A percentile compares a stretch with the other conserved stretches of the same genome.
phyloP scores from a whole-genome alignment of 352 stramenopile genomes.

The Nothophytophthora sp. region DNA sequence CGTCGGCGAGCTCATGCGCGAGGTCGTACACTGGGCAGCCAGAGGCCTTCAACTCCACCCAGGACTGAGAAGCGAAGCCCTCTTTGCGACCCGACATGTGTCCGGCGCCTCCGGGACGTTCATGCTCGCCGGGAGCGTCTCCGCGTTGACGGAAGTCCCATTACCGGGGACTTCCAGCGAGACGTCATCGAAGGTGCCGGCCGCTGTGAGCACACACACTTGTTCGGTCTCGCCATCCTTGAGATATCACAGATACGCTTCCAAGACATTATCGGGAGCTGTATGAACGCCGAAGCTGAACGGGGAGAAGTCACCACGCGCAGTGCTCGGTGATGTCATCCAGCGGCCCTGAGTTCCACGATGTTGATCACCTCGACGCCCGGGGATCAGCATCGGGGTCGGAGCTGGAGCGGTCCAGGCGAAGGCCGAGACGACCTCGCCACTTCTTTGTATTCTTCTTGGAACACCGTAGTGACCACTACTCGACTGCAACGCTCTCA shows the following conservation, averaged over 20 bases:
- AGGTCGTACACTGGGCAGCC: conserved; percentile 9
- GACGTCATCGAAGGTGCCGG: too few relatives aligned
- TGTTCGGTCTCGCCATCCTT: conserved; percentile 20
- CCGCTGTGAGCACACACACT: conserved; percentile 9
- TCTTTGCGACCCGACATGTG: conserved; percentile 8
- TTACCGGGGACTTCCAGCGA: not conserved
- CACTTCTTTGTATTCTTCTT: not conserved
- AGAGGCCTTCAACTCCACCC: not conserved
- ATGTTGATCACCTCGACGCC: not conserved
- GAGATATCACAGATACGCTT: conserved; percentile 24
- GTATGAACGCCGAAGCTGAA: not conserved
- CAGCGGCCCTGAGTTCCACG: conserved; percentile 1
- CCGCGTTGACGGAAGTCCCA: too few relatives aligned
- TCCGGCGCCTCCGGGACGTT: not conserved
- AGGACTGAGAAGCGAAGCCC: conserved; percentile 8
- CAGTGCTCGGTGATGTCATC: not conserved
- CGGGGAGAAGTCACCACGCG: not conserved
- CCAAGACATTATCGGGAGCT: conserved; percentile 8
- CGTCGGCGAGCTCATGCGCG: conserved; percentile 11
- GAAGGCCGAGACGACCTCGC: conserved; percentile 5
- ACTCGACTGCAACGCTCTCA: not conserved
- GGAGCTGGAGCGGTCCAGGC: not conserved
- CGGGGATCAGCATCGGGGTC: conserved; percentile 1
- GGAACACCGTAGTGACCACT: not conserved
- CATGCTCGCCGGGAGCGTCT: too few relatives aligned